Base-by-base conservation (phyloP, 2,329 filamentous ascomycete species). In the Fusarium goolgardi region DNA sequence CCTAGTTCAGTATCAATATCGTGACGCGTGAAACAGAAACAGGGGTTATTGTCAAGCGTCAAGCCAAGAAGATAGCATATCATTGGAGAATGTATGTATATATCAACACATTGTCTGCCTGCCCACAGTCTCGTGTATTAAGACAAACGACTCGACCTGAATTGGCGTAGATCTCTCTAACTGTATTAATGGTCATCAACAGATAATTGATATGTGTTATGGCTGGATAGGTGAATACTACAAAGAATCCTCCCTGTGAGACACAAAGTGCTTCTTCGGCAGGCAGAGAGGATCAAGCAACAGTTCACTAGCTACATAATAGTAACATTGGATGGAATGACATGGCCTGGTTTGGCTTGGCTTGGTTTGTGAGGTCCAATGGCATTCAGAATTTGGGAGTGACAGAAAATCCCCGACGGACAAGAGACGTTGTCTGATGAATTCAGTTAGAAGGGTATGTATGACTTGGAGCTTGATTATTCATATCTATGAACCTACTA, bases 21-120 rank as follows among this genome's bases (percentile, higher is more conserved):
- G 12, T 50, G 32, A 25, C 13, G 31, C n/a, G 32, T 37, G 46
- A 37, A 50, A 50, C 32, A 20, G 55, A 32, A 64, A 32, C 54
- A 63, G 40, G 64, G 59, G 39, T 25, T 9, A 8, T 31, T n/a
- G 37, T 12, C 46, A 50, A 50, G 21, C 23, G 46, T 20, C 49
- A 41, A 41, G 57, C 37, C 53, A 67, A 67, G 50, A 51, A 37
- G 35, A 41, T 57, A 51, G 63, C 58, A 54, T 60, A 53, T 61
- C 45, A 40, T 35, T 31, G 21, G 21, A 21, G 21, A 49, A 15
- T 34, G 29, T 18, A 18, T n/a, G 16, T 37, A 20, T n/a, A 21
- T 15, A 39, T 39, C 20, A 39, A 21, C 35, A 21, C 35, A 34
- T 23, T 32, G 15, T 47, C 10, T 39, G n/a, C 32, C 39, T 52